Evolutionary conservation across 495 filamentous ascomycete species (phyloP), one percentile per base, ranked within the genome.

Genomic region (Aspergillus homomorphus): DNA sequence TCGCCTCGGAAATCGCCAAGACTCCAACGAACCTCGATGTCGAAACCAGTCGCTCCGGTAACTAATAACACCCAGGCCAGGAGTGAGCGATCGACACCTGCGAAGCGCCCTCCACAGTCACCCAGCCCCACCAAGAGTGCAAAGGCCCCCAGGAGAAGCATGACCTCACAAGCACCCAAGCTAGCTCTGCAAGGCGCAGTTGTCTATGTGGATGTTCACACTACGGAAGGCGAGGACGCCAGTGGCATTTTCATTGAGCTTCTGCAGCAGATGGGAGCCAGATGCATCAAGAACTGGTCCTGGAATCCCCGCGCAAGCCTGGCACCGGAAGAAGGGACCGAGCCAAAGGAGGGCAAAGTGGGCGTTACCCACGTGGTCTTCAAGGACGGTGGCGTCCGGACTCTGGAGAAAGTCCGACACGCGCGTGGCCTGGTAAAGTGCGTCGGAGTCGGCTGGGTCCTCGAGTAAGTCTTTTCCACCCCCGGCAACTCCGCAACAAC

Each of bases 291-390:
- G 72, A 80, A 78, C 21, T 98, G 94, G 94, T 80, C 80, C 14
- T 96, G 91, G 91, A 94, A 91, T 59, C 87, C 87, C 9, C 66
- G 73, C 3, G 62, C 71, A 6, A 79, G 77, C 55, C 50, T 73
- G 45, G 73, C 68, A 0, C 73, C 72, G 3, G 65, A 61, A 12
- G 72, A 73, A 45, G 66, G 58, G 6, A 55, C 46, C 0, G 65
- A 73, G 4, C 67, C 76, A 9, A 76, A 58, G 23, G 70, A 71
- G 18, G 61, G 71, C 10, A 90, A 86, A 68, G 77, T 95, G 30
- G 90, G 89, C 3, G 92, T 97, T 66, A 98, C 94, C 4, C 94
- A 98, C 65, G 89, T 98, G 1, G 85, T 98, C 1, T 98, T 89
- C 74, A 97, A 97, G 66, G 94, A 96, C 72, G 94, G 94, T 44